Evolutionary conservation across 345 rosid species (phyloP).

Genomic region (Syzygium jambos): DNA sequence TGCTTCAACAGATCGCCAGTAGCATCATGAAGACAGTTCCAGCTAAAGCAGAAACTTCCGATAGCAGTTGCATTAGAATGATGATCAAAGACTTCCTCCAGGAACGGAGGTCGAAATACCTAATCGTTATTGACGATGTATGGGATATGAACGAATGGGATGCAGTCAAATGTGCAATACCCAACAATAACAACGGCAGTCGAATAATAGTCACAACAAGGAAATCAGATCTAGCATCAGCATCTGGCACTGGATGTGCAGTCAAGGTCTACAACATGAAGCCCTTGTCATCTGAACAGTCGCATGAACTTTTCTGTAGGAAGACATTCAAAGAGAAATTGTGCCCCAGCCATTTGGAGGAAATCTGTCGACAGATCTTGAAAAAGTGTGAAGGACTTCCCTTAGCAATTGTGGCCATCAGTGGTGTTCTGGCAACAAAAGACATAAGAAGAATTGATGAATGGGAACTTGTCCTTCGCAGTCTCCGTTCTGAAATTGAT

Average conservation of each 20-base stretch:
- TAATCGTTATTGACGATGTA: slow-evolving; percentile 26
- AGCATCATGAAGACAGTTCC: slow-evolving; percentile 12
- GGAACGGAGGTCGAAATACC: slow-evolving; percentile 13
- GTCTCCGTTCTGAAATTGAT: slow-evolving; percentile 25
- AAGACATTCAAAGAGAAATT: slow-evolving; percentile 18
- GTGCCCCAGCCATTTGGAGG: slow-evolving; percentile 24
- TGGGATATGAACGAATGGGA: slow-evolving; percentile 26
- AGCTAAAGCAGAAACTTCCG: slow-evolving; percentile 11
- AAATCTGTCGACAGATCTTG: slow-evolving; percentile 17
- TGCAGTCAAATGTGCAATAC: slow-evolving; percentile 21
- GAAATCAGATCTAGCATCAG: slow-evolving; percentile 9
- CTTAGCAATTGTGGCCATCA: slow-evolving; percentile 37
- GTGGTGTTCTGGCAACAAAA: slow-evolving; percentile 31
- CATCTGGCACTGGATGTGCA: slow-evolving; percentile 6
- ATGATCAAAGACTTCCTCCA: slow-evolving; percentile 12
- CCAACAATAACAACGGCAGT: slow-evolving; percentile 13
- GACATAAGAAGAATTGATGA: slow-evolving; percentile 15
- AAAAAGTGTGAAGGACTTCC: slow-evolving; percentile 36
- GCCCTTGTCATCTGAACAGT: slow-evolving; percentile 17
- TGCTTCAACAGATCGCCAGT: slow-evolving; percentile 13
- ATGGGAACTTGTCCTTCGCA: slow-evolving; percentile 25
- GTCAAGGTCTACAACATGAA: slow-evolving; percentile 17
- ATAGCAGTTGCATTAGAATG: slow-evolving; percentile 1
- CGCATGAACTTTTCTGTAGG: slow-evolving; percentile 22
- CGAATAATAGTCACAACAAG: slow-evolving; percentile 32